These are phyloP conservation scores for Trichoderma simmonsii DNA, from an alignment of 2,329 filamentous ascomycete species.

Conservation along the genomic window DNA sequence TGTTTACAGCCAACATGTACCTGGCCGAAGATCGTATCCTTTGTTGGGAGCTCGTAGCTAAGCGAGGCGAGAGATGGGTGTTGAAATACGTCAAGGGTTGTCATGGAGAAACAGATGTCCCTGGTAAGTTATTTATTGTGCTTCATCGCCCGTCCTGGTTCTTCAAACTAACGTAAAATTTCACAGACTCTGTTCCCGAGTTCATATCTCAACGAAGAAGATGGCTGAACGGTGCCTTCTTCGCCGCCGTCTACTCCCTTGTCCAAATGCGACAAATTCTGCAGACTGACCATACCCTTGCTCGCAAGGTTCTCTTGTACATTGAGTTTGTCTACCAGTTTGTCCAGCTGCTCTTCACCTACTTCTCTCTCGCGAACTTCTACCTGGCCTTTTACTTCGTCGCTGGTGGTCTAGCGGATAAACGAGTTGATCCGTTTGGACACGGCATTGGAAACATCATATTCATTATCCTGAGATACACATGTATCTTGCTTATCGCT, in stretches of 20 bases:
- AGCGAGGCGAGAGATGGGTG: constrained; percentile 92
- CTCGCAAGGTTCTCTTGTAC: constrained; percentile 86
- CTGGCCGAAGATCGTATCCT: constrained; percentile 85
- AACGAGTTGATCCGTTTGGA: constrained; percentile 82
- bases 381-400: constrained; percentile 99
- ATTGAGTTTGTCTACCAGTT: constrained; percentile 96
- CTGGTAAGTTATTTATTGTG: constrained; percentile 57
- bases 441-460: constrained; percentile 80
- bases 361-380: constrained; percentile 97
- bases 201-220: constrained; percentile 95
- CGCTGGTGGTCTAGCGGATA: constrained; percentile 80
- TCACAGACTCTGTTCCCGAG: constrained; percentile 79
- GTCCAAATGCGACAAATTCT: constrained; percentile 94
- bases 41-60: constrained; percentile 94
- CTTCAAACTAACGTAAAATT: constrained; percentile 26
- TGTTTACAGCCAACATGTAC: constrained; percentile 97
- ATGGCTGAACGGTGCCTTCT: constrained; percentile 99
- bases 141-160: neutral
- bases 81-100: constrained; percentile 97
- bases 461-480: constrained; percentile 82
- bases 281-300: constrained; percentile 84
- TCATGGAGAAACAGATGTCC: constrained; percentile 96
- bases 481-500: constrained; percentile 80
- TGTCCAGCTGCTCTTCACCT: constrained; percentile 89
- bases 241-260: constrained; percentile 94